Evolutionary conservation across 192 early-diverging fungal genomes (phyloP).

Genomic region (Rhizophagus prolifer): DNA sequence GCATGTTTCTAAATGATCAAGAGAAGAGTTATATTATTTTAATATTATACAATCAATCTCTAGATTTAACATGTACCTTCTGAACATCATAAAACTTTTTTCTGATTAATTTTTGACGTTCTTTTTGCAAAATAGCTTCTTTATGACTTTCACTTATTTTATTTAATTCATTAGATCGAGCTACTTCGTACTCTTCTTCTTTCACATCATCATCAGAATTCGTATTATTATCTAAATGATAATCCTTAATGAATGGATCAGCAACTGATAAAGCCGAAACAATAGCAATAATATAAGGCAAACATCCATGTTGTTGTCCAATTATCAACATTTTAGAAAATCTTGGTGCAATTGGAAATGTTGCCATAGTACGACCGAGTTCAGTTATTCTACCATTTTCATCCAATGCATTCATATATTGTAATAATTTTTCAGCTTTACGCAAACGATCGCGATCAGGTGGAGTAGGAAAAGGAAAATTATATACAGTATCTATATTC

Average conservation of each 20-base stretch:
- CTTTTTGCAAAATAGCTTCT: conserved; percentile 60
- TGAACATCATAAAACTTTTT: conserved; percentile 74
- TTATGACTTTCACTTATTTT: conserved; percentile 49
- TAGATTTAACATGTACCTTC: conserved; percentile 34
- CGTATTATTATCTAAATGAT: conserved; percentile 58
- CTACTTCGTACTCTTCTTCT: conserved; percentile 48
- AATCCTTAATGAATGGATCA: conserved; percentile 86
- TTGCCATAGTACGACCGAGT: conserved; percentile 83
- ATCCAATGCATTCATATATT: conserved; percentile 76
- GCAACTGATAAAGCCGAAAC: conserved; percentile 92
- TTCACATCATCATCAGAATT: conserved; percentile 53
- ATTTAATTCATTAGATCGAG: conserved; percentile 37
- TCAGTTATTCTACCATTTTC: conserved; percentile 65
- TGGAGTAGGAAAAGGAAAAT: conserved; percentile 98
- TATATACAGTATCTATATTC: conserved; percentile 90
- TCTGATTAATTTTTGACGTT: conserved; percentile 53
- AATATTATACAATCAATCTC: neutral
- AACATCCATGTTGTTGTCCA: conserved; percentile 80
- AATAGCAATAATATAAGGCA: conserved; percentile 87
- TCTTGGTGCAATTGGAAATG: conserved; percentile 89
- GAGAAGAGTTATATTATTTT: neutral
- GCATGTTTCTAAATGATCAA: conserved; percentile 55
- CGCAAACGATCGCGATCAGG: conserved; percentile 71
- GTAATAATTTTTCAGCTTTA: conserved; percentile 79
- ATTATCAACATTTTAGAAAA: conserved; percentile 90